These are phyloP conservation scores for Solanum chiquidenum DNA, from an alignment of 257 asterid genomes.

Conservation along the genomic window DNA sequence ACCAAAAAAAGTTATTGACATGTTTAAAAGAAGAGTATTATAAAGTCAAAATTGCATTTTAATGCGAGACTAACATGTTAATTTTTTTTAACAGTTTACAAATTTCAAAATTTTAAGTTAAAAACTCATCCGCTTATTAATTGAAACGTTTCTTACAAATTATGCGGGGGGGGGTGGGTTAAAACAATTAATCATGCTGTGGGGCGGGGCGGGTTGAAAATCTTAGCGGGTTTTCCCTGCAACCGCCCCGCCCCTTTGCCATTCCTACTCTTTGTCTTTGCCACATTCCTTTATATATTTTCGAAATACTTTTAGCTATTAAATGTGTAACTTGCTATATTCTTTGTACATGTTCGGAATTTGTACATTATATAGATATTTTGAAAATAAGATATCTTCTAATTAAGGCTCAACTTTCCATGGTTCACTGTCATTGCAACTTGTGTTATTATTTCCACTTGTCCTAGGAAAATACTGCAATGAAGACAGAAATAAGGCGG, in stretches of 20 bases:
- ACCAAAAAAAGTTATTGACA: background rate
- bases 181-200: too few relatives aligned
- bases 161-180: background rate
- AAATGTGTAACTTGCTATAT: background rate
- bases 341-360: background rate
- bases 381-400: background rate
- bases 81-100: background rate
- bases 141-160: background rate
- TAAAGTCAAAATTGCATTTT: background rate
- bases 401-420: background rate
- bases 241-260: background rate
- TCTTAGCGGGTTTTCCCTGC: background rate
- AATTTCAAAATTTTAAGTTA: background rate
- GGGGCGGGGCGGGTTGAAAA: background rate
- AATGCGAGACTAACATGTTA: background rate
- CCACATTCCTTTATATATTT: background rate
- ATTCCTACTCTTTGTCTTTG: background rate
- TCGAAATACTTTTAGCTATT: background rate
- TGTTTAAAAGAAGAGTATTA: background rate
- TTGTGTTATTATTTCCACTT: background rate
- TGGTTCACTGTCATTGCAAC: background rate
- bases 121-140: background rate
- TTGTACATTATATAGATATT: background rate
- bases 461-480: background rate
- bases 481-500: background rate